These are phyloP conservation scores for Hypoxylon intermedium DNA, from an alignment of 495 filamentous ascomycete species.

Conservation along the genomic window DNA sequence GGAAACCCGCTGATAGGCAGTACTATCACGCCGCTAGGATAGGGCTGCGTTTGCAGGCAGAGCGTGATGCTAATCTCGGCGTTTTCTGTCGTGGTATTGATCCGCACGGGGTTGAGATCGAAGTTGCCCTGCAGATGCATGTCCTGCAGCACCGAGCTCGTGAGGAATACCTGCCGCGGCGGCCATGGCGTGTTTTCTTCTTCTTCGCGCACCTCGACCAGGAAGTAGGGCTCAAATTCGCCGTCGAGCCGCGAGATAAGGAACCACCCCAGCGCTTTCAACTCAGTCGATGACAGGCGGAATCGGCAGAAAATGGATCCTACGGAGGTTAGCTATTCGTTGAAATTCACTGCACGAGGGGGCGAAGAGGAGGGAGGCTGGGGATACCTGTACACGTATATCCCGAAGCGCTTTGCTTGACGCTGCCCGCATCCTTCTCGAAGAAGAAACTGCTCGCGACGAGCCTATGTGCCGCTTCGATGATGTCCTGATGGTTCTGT, in stretches of 20 bases:
- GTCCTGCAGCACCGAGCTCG: constrained; percentile 34
- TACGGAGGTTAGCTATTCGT: constrained; percentile 5
- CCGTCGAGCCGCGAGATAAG: constrained; percentile 38
- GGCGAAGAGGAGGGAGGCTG: not conserved
- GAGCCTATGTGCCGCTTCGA: constrained; percentile 47
- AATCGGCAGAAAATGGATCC: constrained; percentile 48
- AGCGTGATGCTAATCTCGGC: constrained; percentile 39
- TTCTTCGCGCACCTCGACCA: constrained; percentile 39
- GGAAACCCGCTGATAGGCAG: constrained; percentile 51
- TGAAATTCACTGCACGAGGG: not conserved
- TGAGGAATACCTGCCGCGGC: constrained; percentile 35
- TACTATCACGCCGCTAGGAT: constrained; percentile 32
- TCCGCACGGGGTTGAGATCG: constrained; percentile 31
- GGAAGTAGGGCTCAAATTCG: constrained; percentile 47
- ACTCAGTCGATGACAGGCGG: constrained; percentile 28
- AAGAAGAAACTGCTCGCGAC: constrained; percentile 51
- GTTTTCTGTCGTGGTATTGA: constrained; percentile 32
- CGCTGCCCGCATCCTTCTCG: constrained; percentile 38
- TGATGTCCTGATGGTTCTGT: constrained; percentile 31
- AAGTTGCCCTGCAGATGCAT: constrained; percentile 44
- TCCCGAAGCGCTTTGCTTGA: constrained; percentile 34
- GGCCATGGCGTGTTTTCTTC: constrained; percentile 17
- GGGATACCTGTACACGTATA: constrained; percentile 41
- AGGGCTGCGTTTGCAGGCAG: constrained; percentile 37
- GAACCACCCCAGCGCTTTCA: constrained; percentile 43